A percentile compares a stretch with the other conserved stretches of the same genome.
Evolutionary conservation across 73 alveolate genomes (phyloP).

Genomic region (Tetrahymena malaccensis): DNA sequence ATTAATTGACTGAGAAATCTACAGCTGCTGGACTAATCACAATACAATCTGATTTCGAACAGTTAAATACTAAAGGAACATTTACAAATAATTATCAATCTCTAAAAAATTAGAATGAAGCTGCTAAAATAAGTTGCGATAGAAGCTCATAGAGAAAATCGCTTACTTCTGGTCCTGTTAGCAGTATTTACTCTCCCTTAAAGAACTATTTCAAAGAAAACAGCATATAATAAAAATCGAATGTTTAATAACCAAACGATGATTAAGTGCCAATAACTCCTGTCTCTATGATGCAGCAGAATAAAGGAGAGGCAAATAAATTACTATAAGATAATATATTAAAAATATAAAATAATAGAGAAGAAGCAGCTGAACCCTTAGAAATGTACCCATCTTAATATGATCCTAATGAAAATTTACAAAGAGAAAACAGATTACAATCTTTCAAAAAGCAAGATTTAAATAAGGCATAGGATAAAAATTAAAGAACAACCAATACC

Average conservation of each 20-base stretch:
- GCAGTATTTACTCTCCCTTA: background rate
- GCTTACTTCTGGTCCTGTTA: background rate
- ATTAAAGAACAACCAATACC: background rate
- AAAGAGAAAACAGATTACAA: background rate
- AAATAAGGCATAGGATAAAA: background rate
- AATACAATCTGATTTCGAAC: background rate
- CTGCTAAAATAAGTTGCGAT: background rate
- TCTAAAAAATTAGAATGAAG: background rate
- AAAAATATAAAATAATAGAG: background rate
- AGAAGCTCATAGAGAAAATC: background rate
- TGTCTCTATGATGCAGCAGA: background rate
- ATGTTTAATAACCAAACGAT: background rate
- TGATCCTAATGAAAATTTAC: background rate
- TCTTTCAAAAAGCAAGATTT: background rate
- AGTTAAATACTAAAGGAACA: background rate
- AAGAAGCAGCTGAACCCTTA: background rate
- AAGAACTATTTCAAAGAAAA: background rate
- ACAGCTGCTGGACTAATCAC: background rate
- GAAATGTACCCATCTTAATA: background rate
- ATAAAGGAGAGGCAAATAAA: background rate
- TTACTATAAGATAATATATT: background rate
- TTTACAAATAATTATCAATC: background rate
- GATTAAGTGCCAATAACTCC: background rate
- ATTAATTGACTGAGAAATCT: background rate
- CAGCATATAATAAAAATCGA: background rate